Conservation (phyloP, 176 grass and related monocot genomes). For the Triticum urartu region DNA sequence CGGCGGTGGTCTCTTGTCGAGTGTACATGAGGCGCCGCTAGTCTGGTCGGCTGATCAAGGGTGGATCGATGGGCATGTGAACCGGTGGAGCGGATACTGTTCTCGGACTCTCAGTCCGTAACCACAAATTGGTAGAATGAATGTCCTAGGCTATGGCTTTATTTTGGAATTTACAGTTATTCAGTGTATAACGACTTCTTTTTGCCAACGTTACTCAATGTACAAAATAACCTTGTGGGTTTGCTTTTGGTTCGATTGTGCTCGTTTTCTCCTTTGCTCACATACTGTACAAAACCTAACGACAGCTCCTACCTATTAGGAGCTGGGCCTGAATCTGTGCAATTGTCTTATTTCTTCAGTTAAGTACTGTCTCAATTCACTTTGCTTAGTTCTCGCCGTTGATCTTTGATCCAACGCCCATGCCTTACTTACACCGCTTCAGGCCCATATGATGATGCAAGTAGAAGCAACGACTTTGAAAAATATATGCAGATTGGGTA, state of each 20-base stretch:
- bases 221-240: not conserved
- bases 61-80: not conserved
- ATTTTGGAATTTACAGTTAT: not conserved
- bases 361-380: no score
- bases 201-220: not conserved
- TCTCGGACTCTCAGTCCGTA: not conserved
- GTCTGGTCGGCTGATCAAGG: not conserved
- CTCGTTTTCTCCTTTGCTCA: not conserved
- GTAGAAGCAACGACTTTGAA: no score
- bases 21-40: not conserved
- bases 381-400: no score
- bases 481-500: no score
- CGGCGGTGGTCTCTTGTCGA: not conserved
- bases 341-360: no score
- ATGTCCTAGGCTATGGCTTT: not conserved
- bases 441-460: no score
- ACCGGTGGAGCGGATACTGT: not conserved
- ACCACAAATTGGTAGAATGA: no score
- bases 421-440: no score
- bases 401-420: no score
- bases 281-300: not conserved
- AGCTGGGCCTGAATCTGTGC: no score
- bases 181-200: not conserved
- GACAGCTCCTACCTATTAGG: not conserved
- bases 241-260: not conserved